Base-by-base conservation (phyloP, 805 yeast genomes). In the Sungouiozyma intestinalis region DNA sequence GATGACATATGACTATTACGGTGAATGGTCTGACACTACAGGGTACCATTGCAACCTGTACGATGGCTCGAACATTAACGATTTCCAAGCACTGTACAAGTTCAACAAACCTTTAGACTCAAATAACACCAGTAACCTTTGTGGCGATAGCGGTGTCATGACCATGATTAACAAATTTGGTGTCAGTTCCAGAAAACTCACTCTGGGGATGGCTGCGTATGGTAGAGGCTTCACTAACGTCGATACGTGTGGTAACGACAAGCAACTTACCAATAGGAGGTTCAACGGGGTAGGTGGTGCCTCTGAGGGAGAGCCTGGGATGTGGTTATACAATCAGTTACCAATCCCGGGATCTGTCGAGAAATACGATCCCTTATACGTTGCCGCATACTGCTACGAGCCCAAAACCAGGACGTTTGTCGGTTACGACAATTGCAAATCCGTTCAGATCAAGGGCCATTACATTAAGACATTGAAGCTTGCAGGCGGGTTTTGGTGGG, bases 401-500 rank as follows among this genome's bases (percentile, higher is more conserved):
- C 42, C 59, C 0, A 45, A 48, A 1, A 50, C 55, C 0, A 58
- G 52, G 31, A 64, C 62, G 4, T 63, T 83, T 36, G 68, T 82
- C 2, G 69, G 74, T 5, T 90, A 82, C 59, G 98, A 90, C 56
- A 81, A 73, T 46, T 66, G 66, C 0, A 64, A 67, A 3, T 69
- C 81, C 2, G 75, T 73, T 2, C 52, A 56, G 7, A 51, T 52
- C 15, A 92, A 90, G 57, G 86, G 85, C 0, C 52, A 64, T 21
- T 86, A 75, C 51, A 76, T 81, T 6, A 51, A 48, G 33, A 50
- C 60, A 16, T 58, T 64, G 5, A 54, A 65, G 0, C 63, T 87
- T 8, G 94, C 81, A 0, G 97, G 98, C 0, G 95, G 84, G 0
- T 79, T 92, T 76, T 88, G 85, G 81, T 90, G 97, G 97, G 97